A percentile compares a stretch with the other conserved stretches of the same genome.
Evolutionary conservation across 1,284 basidiomycete genomes (phyloP).

Genomic region (Cutaneotrichosporon cutaneum): DNA sequence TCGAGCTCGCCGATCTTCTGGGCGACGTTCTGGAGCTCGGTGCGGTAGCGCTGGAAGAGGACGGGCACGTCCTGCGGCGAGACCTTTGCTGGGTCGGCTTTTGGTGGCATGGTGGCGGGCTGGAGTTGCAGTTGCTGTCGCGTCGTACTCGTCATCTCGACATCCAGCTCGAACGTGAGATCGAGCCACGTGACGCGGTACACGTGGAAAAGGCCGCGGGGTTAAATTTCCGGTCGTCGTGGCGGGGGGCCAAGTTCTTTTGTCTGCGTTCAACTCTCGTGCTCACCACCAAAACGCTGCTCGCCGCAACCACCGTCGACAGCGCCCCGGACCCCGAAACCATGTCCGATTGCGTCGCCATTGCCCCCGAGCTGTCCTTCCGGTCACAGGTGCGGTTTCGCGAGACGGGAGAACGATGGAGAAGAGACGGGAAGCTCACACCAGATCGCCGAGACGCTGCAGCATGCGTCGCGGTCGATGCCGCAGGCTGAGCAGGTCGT

Average conservation of each 20-base stretch:
- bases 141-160: constrained; percentile 9
- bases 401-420: too few relatives aligned
- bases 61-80: constrained; percentile 43
- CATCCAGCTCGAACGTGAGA: background rate
- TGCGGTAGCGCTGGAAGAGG: constrained; percentile 62
- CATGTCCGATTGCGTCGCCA: constrained; percentile 71
- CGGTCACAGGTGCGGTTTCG: constrained; percentile 69
- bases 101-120: constrained; percentile 39
- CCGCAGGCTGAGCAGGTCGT: constrained; percentile 62
- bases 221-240: background rate
- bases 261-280: background rate
- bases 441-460: constrained; percentile 36
- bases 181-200: background rate
- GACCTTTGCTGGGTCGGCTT: constrained; percentile 31
- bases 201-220: constrained; percentile 1
- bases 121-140: background rate
- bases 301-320: constrained; percentile 5
- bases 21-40: constrained; percentile 78
- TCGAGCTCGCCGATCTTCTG: constrained; percentile 92
- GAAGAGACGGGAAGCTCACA: background rate
- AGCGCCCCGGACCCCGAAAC: constrained; percentile 21
- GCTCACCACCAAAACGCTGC: constrained; percentile 7
- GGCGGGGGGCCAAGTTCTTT: constrained; percentile 8
- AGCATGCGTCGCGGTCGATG: constrained; percentile 67
- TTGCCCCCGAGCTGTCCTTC: constrained; percentile 84